Conservation (phyloP, 306 rosid species). For the Vigna reflexopilosa region DNA sequence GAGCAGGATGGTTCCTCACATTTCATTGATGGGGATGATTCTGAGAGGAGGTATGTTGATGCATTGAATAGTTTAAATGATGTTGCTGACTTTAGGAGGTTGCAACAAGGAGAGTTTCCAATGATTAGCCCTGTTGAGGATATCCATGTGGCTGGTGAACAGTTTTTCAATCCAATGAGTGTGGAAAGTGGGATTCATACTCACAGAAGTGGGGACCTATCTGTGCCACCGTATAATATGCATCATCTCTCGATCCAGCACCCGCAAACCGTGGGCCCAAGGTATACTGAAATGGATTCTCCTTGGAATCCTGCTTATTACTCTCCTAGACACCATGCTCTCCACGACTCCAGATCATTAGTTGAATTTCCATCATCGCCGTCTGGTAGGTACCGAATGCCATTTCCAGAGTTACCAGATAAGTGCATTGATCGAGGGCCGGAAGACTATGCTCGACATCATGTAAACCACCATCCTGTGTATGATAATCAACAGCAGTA, state of each 20-base stretch:
- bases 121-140: constrained; percentile 66
- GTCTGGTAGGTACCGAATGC: constrained; percentile 69
- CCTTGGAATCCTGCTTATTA: constrained; percentile 89
- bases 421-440: constrained; percentile 74
- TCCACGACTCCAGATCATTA: constrained; percentile 67
- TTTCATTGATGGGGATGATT: constrained; percentile 83
- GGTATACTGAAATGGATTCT: constrained; percentile 81
- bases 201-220: constrained; percentile 74
- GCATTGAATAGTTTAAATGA: constrained; percentile 92
- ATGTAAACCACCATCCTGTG: constrained; percentile 62
- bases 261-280: constrained; percentile 70
- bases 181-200: constrained; percentile 74
- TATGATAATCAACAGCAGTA: constrained; percentile 81
- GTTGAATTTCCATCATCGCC: constrained; percentile 90
- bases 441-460: constrained; percentile 79
- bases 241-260: constrained; percentile 68
- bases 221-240: constrained; percentile 64
- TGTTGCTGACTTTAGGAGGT: constrained; percentile 71
- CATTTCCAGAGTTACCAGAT: constrained; percentile 68
- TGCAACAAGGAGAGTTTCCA: constrained; percentile 65
- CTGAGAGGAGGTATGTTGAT: constrained; percentile 96
- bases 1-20: constrained; percentile 78
- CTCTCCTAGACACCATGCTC: constrained; percentile 90
- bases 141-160: constrained; percentile 63
- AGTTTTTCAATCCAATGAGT: constrained; percentile 60